Base-by-base conservation (phyloP, 495 filamentous ascomycete genomes). In the Bacidia gigantensis region DNA sequence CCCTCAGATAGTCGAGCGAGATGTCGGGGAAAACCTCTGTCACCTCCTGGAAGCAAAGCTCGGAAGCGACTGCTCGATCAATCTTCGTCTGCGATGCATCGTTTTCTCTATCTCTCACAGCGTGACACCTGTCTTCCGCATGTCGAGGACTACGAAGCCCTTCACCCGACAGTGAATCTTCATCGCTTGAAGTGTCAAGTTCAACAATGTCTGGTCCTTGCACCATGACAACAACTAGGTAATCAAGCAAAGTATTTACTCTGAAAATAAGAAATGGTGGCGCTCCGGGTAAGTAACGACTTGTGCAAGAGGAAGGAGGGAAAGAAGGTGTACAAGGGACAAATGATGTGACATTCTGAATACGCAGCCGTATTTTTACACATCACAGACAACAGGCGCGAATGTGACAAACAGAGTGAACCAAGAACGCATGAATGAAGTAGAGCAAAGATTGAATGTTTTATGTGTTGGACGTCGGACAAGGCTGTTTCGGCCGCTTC, bases 11-110 rank as follows among this genome's bases (percentile, higher is more conserved):
- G 26, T 71, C 59, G 17, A 63, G 63, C 49, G 65, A 69, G 40
- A 76, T 72, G 43, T 71, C 73, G 3, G 76, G 76, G 50, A 77
- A 78, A 20, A 78, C 58, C 22, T 68, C 63, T 7, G 72, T 20
- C 20, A 77, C 59, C 65, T 35, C 29, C 29, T 35, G 29, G 7
- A 35, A 35, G 29, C 29, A 35, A 5, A 35, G 29, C 29, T 14
- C 14, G 7, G 14, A 14, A 35, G 29, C 29, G 29, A 35, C 29
- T 7, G 29, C 29, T 14, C 7, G 29, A 35, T 35, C 29, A 35
- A 35, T 35, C 29, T 35, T 14, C 14, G 14, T 14, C 14, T 35
- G 29, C 29, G 14, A n/a, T n/a, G n/a, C n/a, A n/a, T n/a, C n/a
- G n/a, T n/a, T n/a, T n/a, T n/a, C n/a, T n/a, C n/a, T n/a, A n/a